Evolutionary conservation across 2,329 filamentous ascomycete species (phyloP).

Genomic region (Cladosporium sp.): DNA sequence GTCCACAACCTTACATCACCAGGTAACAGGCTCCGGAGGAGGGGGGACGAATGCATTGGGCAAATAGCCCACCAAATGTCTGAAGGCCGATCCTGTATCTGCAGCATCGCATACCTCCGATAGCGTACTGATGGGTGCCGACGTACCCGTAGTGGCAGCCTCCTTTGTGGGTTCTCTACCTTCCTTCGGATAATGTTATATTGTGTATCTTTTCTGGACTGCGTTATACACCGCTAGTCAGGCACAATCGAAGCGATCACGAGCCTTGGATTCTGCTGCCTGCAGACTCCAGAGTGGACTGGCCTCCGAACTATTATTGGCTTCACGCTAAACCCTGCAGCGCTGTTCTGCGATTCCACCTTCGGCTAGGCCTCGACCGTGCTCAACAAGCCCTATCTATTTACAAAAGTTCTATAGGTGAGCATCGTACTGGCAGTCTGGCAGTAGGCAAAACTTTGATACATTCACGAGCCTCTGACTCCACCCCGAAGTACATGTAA

Average conservation of each 20-base stretch:
- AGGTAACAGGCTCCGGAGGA: background rate
- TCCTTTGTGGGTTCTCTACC: too few relatives aligned
- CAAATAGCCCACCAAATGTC: background rate
- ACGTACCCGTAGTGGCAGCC: too few relatives aligned
- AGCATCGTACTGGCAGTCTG: background rate
- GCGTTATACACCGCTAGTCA: too few relatives aligned
- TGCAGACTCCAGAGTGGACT: conserved; percentile 4
- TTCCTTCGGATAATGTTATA: too few relatives aligned
- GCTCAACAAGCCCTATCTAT: background rate
- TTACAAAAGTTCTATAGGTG: background rate
- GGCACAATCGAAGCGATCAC: background rate
- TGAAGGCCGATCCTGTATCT: background rate
- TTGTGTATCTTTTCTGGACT: too few relatives aligned
- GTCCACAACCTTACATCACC: too few relatives aligned
- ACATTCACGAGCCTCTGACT: background rate
- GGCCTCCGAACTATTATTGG: background rate
- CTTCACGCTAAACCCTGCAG: background rate
- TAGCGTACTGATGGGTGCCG: background rate
- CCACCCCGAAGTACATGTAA: background rate
- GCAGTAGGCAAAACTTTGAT: background rate
- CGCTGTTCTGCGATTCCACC: conserved; percentile 3
- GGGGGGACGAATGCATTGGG: background rate
- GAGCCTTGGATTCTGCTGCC: background rate
- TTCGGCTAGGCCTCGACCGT: background rate
- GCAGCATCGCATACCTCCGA: background rate